These are phyloP conservation scores for Amaranthus hypochondriacus DNA, from an alignment of 148 eudicot genomes.

Conservation along the genomic window DNA sequence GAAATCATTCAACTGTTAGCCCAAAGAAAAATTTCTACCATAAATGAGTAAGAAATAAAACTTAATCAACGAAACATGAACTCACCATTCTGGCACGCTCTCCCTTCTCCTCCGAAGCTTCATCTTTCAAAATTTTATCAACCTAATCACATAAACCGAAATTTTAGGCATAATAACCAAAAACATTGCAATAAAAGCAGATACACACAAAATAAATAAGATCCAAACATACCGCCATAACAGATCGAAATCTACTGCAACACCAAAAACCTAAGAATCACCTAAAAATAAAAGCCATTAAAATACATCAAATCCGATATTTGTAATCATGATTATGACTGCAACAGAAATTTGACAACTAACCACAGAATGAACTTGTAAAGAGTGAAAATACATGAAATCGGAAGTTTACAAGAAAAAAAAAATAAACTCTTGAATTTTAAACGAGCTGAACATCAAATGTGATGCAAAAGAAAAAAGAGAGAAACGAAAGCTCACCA, in stretches of 20 bases:
- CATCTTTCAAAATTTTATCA: slow-evolving; percentile 73
- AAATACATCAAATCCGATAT: neutral
- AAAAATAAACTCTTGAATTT: no score
- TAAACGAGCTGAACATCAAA: no score
- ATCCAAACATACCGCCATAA: slow-evolving; percentile 29
- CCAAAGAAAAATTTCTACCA: neutral
- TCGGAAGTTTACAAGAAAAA: no score
- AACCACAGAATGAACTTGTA: no score
- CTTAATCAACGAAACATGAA: neutral
- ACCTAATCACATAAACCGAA: slow-evolving; percentile 31
- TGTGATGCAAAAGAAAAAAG: no score
- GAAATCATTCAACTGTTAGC: no score
- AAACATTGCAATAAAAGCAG: neutral
- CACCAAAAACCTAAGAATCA: neutral
- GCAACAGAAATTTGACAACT: no score
- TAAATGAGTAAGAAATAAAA: neutral
- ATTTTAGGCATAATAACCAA: neutral
- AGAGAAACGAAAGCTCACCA: no score
- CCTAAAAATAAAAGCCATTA: slow-evolving; percentile 11
- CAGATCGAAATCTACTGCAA: neutral
- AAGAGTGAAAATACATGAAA: no score
- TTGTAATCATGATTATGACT: no score
- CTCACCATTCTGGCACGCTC: slow-evolving; percentile 98
- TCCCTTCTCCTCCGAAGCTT: slow-evolving; percentile 96
- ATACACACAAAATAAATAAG: neutral